These are phyloP conservation scores for Aspergillus bridgeri DNA, from an alignment of 495 filamentous ascomycete species.

Conservation along the genomic window DNA sequence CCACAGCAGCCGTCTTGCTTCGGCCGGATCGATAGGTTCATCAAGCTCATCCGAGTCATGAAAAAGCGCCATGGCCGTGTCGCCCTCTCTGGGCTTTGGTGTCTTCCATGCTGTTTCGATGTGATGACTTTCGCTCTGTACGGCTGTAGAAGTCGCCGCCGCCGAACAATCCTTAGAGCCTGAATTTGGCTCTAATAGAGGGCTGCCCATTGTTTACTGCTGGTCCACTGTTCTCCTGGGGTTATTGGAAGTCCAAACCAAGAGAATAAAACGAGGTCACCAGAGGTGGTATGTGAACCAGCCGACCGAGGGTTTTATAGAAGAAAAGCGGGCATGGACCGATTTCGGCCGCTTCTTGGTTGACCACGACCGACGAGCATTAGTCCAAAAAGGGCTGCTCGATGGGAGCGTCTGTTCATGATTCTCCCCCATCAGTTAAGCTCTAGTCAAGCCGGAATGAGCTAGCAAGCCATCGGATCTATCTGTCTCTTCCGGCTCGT, in stretches of 20 bases:
- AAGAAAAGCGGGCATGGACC: neutral
- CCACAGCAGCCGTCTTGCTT: constrained; percentile 47
- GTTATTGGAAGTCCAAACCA: neutral
- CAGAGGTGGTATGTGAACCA: neutral
- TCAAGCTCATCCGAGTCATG: constrained; percentile 37
- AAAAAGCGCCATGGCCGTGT: constrained; percentile 46
- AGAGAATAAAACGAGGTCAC: neutral
- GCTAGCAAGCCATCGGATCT: neutral
- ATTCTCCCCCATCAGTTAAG: neutral
- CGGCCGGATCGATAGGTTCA: constrained; percentile 46
- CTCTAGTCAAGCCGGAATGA: neutral
- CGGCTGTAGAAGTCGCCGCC: constrained; percentile 20
- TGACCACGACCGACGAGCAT: neutral
- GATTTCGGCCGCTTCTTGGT: neutral
- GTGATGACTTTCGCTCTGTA: constrained; percentile 26
- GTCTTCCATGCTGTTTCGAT: constrained; percentile 27
- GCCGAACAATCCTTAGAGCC: constrained; percentile 27
- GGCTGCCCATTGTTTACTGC: neutral
- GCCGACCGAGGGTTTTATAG: neutral
- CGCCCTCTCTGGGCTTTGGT: constrained; percentile 34
- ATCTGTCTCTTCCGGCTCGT: neutral
- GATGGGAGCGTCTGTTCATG: neutral
- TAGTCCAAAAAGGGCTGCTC: neutral
- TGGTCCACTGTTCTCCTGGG: neutral
- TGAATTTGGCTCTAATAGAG: constrained; percentile 11